Conservation (phyloP, 2,329 filamentous ascomycete genomes). For the Fusarium stilboides region DNA sequence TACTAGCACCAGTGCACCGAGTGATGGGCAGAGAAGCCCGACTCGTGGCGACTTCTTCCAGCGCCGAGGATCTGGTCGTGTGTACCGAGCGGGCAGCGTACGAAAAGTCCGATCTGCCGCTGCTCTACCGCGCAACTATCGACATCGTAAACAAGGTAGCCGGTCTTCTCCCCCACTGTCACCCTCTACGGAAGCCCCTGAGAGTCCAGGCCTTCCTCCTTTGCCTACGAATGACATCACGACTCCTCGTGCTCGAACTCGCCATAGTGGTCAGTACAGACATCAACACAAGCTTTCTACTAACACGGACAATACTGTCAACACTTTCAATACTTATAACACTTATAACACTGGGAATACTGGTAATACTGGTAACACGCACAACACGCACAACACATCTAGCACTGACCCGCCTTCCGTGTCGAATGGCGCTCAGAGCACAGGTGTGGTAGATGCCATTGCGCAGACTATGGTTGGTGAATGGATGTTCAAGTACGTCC, state of each 20-base stretch:
- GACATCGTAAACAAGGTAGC: slow-evolving; percentile 66
- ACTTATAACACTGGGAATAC: slow-evolving; percentile 71
- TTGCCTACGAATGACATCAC: slow-evolving; percentile 81
- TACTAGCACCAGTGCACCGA: slow-evolving; percentile 73
- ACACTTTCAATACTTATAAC: slow-evolving; percentile 62
- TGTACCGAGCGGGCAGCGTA: slow-evolving; percentile 73
- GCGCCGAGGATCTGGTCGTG: slow-evolving; percentile 64
- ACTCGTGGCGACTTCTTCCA: slow-evolving; percentile 73
- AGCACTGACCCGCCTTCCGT: slow-evolving; percentile 57
- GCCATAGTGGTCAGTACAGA: slow-evolving; percentile 59
- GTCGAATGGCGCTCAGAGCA: slow-evolving; percentile 74
- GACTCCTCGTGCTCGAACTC: slow-evolving; percentile 66
- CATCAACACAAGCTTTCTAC: slow-evolving; percentile 73
- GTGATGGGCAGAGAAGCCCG: slow-evolving; percentile 84
- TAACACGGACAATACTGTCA: slow-evolving; percentile 68
- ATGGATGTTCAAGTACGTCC: slow-evolving; percentile 94
- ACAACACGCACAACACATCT: slow-evolving; percentile 68
- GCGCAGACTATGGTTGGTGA: slow-evolving; percentile 99
- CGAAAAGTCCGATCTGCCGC: slow-evolving; percentile 90
- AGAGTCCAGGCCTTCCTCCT: slow-evolving; percentile 80
- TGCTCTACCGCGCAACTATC: slow-evolving; percentile 73
- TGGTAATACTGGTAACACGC: slow-evolving; percentile 68
- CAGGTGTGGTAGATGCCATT: slow-evolving; percentile 93
- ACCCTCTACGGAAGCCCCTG: slow-evolving; percentile 75
- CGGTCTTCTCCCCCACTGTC: slow-evolving; percentile 77